Evolutionary conservation across 306 rosid genomes (phyloP).

Genomic region (Carpinus viminea): DNA sequence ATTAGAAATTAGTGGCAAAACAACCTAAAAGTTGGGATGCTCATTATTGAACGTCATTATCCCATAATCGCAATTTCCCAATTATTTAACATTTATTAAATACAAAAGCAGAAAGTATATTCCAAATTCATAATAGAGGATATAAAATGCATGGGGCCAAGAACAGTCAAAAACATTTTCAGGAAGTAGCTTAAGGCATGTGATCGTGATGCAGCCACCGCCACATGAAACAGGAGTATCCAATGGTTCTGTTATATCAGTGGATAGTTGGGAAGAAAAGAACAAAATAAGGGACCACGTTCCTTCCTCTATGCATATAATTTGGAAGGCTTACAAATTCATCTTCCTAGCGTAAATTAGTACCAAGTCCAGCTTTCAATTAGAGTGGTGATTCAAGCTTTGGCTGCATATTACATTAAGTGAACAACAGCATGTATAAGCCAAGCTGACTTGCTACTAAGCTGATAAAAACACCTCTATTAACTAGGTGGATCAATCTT

Average conservation of each 20-base stretch:
- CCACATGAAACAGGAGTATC: neutral
- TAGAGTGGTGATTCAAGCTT: neutral
- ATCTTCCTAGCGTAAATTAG: neutral
- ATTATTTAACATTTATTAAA: neutral
- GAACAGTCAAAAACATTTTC: neutral
- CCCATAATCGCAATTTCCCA: neutral
- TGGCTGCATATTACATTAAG: neutral
- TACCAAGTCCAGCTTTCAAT: neutral
- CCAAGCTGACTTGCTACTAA: neutral
- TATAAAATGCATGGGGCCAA: neutral
- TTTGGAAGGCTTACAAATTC: neutral
- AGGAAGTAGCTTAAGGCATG: neutral
- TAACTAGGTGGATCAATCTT: neutral
- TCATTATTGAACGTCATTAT: neutral
- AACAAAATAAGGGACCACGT: neutral
- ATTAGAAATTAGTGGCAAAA: constrained; percentile 11
- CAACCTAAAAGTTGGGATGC: neutral
- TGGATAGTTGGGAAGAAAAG: neutral
- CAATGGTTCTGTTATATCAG: neutral
- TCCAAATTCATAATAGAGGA: neutral
- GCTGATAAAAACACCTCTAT: neutral
- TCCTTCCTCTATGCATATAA: neutral
- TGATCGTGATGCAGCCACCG: too few species aligned
- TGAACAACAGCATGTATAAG: neutral
- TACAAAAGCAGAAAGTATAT: constrained; percentile 11